A percentile compares a stretch with the other conserved stretches of the same genome.
These are phyloP conservation scores for Taiwanofungus camphoratus DNA, from an alignment of 1,284 basidiomycete species.

Conservation along the genomic window DNA sequence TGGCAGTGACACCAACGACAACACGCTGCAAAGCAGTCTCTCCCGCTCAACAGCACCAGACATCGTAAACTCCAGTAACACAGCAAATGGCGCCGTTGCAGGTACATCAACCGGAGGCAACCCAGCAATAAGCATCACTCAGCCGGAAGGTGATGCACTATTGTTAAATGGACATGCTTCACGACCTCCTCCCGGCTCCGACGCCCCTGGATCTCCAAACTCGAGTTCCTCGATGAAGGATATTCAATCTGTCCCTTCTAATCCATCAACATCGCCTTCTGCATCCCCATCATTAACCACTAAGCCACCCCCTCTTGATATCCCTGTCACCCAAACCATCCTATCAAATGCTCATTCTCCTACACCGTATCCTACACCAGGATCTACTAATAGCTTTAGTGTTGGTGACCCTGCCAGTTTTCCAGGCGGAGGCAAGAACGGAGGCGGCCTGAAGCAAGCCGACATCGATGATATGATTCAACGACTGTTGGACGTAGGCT, in stretches of 20 bases:
- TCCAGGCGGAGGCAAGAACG: conserved; percentile 40
- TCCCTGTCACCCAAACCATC: conserved; percentile 67
- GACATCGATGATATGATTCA: conserved; percentile 99
- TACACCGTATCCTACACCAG: conserved; percentile 38
- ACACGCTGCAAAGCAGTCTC: conserved; percentile 35
- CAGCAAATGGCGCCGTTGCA: conserved; percentile 15
- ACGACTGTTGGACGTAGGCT: conserved; percentile 93
- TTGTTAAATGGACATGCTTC: conserved; percentile 27
- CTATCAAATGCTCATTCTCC: conserved; percentile 53
- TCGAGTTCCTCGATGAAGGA: conserved; percentile 28
- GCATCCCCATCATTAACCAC: conserved; percentile 30
- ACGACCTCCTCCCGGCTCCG: conserved; percentile 30
- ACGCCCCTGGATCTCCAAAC: conserved; percentile 38
- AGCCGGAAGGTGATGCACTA: conserved; percentile 37
- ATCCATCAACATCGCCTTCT: conserved; percentile 24
- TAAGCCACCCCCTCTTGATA: conserved; percentile 61
- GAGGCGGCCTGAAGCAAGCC: conserved; percentile 61
- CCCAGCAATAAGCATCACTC: conserved; percentile 48
- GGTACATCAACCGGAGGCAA: conserved; percentile 18
- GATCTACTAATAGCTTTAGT: conserved; percentile 38
- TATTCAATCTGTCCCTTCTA: conserved; percentile 22
- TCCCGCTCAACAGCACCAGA: conserved; percentile 38
- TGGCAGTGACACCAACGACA: conserved; percentile 32
- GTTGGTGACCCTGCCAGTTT: conserved; percentile 30
- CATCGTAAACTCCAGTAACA: conserved; percentile 12